A percentile compares a stretch with the other conserved stretches of the same genome.
Evolutionary conservation across 2,329 filamentous ascomycete species (phyloP).

Genomic region (Triangularia verruculosa): DNA sequence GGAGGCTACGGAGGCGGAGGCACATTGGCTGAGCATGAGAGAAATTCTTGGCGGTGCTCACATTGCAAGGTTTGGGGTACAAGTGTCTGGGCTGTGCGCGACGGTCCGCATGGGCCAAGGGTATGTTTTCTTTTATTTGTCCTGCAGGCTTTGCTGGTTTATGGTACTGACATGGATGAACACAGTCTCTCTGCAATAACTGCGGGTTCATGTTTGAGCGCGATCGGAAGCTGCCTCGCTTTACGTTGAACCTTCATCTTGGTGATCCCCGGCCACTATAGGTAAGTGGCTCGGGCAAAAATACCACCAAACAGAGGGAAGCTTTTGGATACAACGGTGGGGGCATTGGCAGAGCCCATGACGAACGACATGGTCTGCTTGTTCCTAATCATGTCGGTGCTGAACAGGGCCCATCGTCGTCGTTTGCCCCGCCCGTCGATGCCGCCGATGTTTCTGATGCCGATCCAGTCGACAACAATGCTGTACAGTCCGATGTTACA

Average conservation of each 20-base stretch:
- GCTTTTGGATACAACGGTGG: background rate
- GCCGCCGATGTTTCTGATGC: background rate
- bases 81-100: conserved; percentile 90
- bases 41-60: conserved; percentile 78
- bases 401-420: background rate
- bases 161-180: conserved; percentile 21
- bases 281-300: conserved; percentile 13
- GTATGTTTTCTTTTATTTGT: conserved; percentile 51
- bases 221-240: conserved; percentile 76
- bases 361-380: background rate
- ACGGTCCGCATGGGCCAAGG: conserved; percentile 80
- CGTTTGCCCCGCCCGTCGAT: background rate
- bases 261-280: conserved; percentile 33
- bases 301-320: background rate
- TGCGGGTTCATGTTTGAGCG: conserved; percentile 88
- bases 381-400: background rate
- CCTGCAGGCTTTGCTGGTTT: background rate
- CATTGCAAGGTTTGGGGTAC: conserved; percentile 88
- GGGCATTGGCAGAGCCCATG: background rate
- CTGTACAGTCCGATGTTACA: background rate
- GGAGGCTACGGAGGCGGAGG: conserved; percentile 59
- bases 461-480: background rate
- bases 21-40: conserved; percentile 71
- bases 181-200: conserved; percentile 83
- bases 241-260: conserved; percentile 67